Evolutionary conservation across 371 early-diverging fungal genomes (phyloP), one percentile per base, ranked within the genome.

Genomic region (Zychaea mexicana): DNA sequence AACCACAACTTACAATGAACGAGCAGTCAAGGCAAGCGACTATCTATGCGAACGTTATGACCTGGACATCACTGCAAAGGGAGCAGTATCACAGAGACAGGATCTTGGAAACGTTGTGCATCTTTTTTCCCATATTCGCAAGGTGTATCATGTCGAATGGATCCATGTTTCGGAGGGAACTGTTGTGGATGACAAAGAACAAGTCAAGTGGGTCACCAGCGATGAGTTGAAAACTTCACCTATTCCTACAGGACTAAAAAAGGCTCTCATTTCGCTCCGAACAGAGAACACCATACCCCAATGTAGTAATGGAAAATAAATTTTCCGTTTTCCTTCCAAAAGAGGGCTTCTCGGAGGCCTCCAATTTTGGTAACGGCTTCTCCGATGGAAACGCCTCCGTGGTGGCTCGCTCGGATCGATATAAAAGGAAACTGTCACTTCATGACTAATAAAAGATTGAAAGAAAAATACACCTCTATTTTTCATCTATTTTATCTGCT

Each of bases 101-200:
- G 83, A 85, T 66, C 70, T 91, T 7, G 90, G 89, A 4, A 73
- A 78, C 33, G 82, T 83, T 0, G 77, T 85, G 7, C 92, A 92
- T 63, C 57, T 90, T 19, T 92, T 92, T 64, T 88, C 90, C 4
- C 92, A 92, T 64, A 89, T 92, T 26, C 78, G 86, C 36, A 85
- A 85, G 63, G 81, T 82, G 8, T 88, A 86, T 54, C 86, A 85
- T 53, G 69, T 74, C 21, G 85, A 87, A 45, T 84, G 82, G 75
- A 77, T 89, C 32, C 65, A 71, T 8, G 72, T 85, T 19, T 12
- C 65, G 64, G 53, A 52, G 21, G 53, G 21, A 10, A 21, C 19
- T 19, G 31, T 27, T n/a, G 71, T 56, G 32, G 67, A 49, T 2
- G 61, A 24, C 54, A 24, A 53, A 45, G 60, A 64, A 4, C 42